Evolutionary conservation across 495 filamentous ascomycete genomes (phyloP).

Genomic region (Neurospora sp.): DNA sequence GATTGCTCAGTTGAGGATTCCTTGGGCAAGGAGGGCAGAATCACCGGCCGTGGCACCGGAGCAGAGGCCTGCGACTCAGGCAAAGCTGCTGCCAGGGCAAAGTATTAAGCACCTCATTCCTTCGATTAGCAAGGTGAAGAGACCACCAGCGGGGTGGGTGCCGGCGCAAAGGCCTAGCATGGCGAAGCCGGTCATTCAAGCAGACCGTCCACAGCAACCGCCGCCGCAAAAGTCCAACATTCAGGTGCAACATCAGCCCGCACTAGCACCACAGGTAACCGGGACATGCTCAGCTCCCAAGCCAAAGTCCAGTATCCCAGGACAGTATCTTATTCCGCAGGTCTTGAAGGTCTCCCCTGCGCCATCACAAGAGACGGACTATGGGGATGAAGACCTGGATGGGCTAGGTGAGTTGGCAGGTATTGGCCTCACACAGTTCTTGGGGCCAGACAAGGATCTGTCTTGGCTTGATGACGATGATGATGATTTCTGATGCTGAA

Average conservation of each 20-base stretch:
- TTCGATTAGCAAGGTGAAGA: not conserved
- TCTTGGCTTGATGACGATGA: not conserved
- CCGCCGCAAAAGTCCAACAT: not conserved
- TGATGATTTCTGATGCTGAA: not conserved
- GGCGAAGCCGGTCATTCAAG: not conserved
- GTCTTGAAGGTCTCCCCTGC: not conserved
- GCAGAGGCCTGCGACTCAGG: not conserved
- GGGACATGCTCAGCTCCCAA: not conserved
- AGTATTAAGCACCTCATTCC: not conserved
- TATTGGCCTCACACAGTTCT: not conserved
- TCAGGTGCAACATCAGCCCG: not conserved
- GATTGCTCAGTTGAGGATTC: not conserved
- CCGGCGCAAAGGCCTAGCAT: not conserved
- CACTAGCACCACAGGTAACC: not conserved
- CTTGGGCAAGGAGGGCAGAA: not conserved
- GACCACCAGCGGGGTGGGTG: not conserved
- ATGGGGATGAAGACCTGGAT: conserved; percentile 29
- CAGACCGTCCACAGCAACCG: not conserved
- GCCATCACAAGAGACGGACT: conserved; percentile 33
- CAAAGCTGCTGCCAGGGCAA: not conserved
- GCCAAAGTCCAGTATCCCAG: not conserved
- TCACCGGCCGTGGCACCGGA: not conserved
- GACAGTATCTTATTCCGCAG: not conserved
- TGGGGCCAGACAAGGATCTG: not conserved
- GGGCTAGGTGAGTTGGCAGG: conserved; percentile 6